These are phyloP conservation scores for Hypoxylon trugodes DNA, from an alignment of 495 filamentous ascomycete genomes.

Conservation along the genomic window DNA sequence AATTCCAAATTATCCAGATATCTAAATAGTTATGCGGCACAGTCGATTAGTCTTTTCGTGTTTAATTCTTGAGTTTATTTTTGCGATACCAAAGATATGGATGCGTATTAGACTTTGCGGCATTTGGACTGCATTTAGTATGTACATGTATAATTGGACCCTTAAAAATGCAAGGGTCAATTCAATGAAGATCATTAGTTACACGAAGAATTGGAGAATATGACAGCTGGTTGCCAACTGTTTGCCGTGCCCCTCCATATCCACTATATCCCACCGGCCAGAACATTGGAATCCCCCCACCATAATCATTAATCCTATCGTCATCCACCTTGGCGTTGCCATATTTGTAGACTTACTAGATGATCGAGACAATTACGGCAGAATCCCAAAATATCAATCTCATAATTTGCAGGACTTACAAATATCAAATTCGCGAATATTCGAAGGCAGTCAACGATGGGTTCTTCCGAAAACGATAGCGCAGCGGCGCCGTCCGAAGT, in stretches of 20 bases:
- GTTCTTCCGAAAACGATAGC: background rate
- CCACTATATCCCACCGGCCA: constrained; percentile 29
- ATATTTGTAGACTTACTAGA: background rate
- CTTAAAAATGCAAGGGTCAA: no score
- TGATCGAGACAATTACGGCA: background rate
- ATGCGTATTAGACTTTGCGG: no score
- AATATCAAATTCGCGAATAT: background rate
- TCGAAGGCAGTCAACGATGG: constrained; percentile 4
- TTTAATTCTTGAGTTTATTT: no score
- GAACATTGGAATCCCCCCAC: constrained; percentile 18
- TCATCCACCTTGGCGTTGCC: background rate
- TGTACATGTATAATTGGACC: no score
- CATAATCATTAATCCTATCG: background rate
- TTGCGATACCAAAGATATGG: no score
- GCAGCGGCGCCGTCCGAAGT: background rate
- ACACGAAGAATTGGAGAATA: background rate
- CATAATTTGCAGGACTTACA: background rate
- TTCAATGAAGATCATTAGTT: no score
- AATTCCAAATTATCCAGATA: no score
- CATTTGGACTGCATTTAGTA: no score
- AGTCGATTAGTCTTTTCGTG: no score
- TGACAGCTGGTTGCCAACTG: constrained; percentile 32
- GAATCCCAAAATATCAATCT: no score
- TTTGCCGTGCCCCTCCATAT: constrained; percentile 40
- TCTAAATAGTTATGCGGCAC: background rate